A percentile compares a stretch with the other conserved stretches of the same genome.
Conservation (phyloP, 73 alveolate genomes). For the Tetrahymena thermophila region DNA sequence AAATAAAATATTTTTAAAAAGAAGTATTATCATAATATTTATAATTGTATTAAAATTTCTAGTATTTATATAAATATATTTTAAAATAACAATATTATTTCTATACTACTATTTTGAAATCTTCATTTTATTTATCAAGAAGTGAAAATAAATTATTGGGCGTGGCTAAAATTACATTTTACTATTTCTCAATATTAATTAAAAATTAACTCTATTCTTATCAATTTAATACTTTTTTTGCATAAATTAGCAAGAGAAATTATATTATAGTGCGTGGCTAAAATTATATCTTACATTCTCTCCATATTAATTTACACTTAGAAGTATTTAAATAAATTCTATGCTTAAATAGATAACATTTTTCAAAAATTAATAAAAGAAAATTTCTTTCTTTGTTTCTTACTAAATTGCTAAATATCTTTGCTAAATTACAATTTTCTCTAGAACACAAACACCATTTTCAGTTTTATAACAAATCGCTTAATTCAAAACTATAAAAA, state of each 20-base stretch:
- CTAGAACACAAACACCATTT: not conserved
- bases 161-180: not conserved
- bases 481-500: too few relatives aligned
- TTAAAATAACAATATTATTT: not conserved
- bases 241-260: not conserved
- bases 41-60: too few relatives aligned
- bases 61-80: too few relatives aligned
- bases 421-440: not conserved
- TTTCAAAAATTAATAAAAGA: too few relatives aligned
- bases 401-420: not conserved
- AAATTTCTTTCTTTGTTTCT: too few relatives aligned
- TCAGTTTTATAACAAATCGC: not conserved
- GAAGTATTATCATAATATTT: too few relatives aligned
- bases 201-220: not conserved
- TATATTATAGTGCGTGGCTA: not conserved
- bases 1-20: too few relatives aligned
- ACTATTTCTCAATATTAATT: not conserved
- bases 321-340: not conserved
- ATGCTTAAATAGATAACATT: not conserved
- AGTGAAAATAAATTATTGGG: not conserved
- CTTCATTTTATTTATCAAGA: not conserved
- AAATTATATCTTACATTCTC: not conserved
- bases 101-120: not conserved
- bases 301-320: not conserved
- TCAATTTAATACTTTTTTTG: not conserved